Evolutionary conservation across 177 flowering plant species (phyloP).

Genomic region (Telopea speciosissima): DNA sequence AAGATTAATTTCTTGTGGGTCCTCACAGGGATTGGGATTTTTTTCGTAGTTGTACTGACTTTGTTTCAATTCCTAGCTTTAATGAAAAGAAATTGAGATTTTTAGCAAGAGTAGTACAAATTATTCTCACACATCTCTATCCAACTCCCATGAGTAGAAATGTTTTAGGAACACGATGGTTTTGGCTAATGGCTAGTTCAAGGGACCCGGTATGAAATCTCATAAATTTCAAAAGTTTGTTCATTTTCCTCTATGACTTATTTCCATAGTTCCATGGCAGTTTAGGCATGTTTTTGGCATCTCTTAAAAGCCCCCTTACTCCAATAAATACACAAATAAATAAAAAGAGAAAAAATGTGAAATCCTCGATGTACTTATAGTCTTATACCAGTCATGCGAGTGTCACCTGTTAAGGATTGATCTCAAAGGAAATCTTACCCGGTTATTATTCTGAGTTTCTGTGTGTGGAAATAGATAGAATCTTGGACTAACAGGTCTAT

Average conservation of each 20-base stretch:
- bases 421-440: no score
- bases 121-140: background rate
- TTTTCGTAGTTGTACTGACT: no score
- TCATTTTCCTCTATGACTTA: background rate
- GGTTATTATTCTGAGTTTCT: no score
- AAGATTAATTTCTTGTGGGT: background rate
- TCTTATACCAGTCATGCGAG: background rate
- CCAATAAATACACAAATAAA: no score
- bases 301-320: background rate
- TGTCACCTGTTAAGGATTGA: no score
- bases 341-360: no score
- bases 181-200: background rate
- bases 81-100: background rate
- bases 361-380: background rate
- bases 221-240: background rate
- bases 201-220: background rate
- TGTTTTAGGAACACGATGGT: background rate
- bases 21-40: background rate
- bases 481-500: conserved; percentile 13
- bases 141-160: background rate
- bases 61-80: no score
- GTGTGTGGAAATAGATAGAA: background rate
- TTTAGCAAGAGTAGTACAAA: background rate
- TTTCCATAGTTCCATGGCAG: background rate
- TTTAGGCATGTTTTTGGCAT: background rate